Evolutionary conservation across 2,329 filamentous ascomycete genomes (phyloP).

Genomic region (Coniella lustricola): DNA sequence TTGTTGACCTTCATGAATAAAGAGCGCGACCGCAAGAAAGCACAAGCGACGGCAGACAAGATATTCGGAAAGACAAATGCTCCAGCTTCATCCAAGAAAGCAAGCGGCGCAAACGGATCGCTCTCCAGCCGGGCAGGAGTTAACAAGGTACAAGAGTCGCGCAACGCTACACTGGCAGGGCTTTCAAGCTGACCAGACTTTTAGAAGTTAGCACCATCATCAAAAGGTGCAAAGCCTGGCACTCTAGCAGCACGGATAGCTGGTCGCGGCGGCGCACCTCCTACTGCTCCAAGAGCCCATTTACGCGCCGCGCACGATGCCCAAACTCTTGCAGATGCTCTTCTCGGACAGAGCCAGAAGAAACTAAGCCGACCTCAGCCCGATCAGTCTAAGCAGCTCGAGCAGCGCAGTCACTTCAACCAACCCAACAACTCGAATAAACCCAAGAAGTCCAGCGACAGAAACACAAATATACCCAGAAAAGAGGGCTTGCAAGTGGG

Average conservation of each 20-base stretch:
- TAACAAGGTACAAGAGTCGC: conserved; percentile 51
- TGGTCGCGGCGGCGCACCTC: conserved; percentile 28
- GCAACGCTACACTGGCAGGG: conserved; percentile 28
- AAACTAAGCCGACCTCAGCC: conserved; percentile 8
- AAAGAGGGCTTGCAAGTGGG: conserved; percentile 16
- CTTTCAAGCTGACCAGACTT: conserved; percentile 2
- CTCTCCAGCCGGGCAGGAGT: conserved; percentile 68
- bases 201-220: conserved; percentile 22
- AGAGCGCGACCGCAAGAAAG: conserved; percentile 64
- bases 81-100: conserved; percentile 47
- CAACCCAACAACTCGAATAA: conserved; percentile 16
- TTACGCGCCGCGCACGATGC: conserved; percentile 36
- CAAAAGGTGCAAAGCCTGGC: conserved; percentile 22
- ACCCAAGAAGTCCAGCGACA: conserved; percentile 26
- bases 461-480: conserved; percentile 16
- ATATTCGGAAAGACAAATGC: conserved; percentile 60
- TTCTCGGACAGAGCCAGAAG: conserved; percentile 34
- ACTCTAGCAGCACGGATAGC: conserved; percentile 43
- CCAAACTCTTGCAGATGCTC: conserved; percentile 27
- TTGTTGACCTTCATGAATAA: background rate
- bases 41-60: conserved; percentile 62
- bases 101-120: conserved; percentile 41
- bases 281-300: conserved; percentile 22
- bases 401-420: too few species aligned
- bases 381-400: background rate